Evolutionary conservation across 257 asterid species (phyloP), one percentile per base, ranked within the genome.

Genomic region (Hygrophila difformis): DNA sequence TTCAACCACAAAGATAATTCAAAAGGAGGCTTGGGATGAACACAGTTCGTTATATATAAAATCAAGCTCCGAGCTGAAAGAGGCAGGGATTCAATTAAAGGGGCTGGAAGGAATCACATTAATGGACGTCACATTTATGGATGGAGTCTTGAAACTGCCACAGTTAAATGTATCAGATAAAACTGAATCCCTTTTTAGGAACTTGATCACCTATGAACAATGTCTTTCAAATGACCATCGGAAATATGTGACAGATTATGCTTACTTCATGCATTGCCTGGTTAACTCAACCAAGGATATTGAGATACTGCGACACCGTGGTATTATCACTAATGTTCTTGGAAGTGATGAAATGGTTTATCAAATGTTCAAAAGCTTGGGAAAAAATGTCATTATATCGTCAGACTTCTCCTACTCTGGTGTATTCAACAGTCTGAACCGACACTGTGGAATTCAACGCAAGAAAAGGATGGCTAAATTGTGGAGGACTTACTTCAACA

Each of bases 41-140:
- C n/a, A n/a, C 12, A 3, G 9, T 12, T 1, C 8, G 21, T 16
- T 0, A 3, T 31, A 29, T 17, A 47, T 54, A 31, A 9, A 21
- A 20, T 53, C 61, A 1, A 35, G 56, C 14, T 22, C 49, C 11
- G 56, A 47, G 50, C 61, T 61, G 11, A 11, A 19, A 31, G 34
- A 61, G 39, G 67, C 50, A 1, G 51, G 61, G 26, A 39, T 61
- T 19, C 14, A 17, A 6, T 35, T 60, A 5, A 15, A 45, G 40
- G 13, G n/a, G 38, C 19, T 16, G 8, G 17, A 15, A 16, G 44
- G 14, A 16, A n/a, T n/a, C n/a, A n/a, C n/a, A n/a, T n/a, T n/a
- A n/a, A n/a, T n/a, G n/a, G n/a, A n/a, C n/a, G 38, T 55, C 4
- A 20, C n/a, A 13, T 43, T 55, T 7, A 3, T 1, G 1, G 21